Evolutionary conservation across 305 asterid species (phyloP).

Genomic region (Fraxinus angustifolia): DNA sequence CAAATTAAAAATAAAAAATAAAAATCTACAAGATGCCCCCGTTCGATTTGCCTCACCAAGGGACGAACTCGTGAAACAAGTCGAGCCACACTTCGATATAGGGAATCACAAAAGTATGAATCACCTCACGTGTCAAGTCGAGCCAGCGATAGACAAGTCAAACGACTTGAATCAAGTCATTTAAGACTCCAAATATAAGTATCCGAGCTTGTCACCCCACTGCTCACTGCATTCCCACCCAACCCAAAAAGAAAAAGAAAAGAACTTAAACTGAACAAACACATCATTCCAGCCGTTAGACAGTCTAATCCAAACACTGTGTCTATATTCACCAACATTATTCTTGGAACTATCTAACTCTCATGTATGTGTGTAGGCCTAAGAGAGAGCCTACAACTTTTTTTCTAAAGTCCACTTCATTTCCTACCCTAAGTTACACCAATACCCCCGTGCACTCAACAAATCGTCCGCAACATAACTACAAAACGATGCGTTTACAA

Average conservation of each 20-base stretch:
- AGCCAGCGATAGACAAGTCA: not conserved
- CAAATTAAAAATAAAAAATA: no score
- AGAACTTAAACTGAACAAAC: not conserved
- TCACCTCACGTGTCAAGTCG: not conserved
- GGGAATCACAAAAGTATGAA: not conserved
- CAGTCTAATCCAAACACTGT: slow-evolving; percentile 12
- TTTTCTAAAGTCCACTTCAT: not conserved
- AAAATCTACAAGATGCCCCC: not conserved
- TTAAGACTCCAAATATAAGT: not conserved
- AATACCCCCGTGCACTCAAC: slow-evolving; percentile 17
- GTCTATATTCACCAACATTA: not conserved
- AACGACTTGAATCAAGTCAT: no score
- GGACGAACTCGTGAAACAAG: not conserved
- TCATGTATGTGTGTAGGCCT: not conserved
- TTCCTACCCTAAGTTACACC: slow-evolving; percentile 13
- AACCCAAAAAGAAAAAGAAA: not conserved
- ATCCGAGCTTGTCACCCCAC: not conserved
- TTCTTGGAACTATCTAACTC: not conserved
- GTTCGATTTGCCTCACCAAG: not conserved
- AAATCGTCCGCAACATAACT: not conserved
- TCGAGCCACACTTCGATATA: not conserved
- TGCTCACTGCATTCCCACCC: not conserved
- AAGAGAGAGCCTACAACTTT: not conserved
- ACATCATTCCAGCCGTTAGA: slow-evolving; percentile 8
- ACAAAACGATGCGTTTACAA: not conserved